Evolutionary conservation across 2,329 filamentous ascomycete species (phyloP).

Genomic region (Teratosphaeria destructans): DNA sequence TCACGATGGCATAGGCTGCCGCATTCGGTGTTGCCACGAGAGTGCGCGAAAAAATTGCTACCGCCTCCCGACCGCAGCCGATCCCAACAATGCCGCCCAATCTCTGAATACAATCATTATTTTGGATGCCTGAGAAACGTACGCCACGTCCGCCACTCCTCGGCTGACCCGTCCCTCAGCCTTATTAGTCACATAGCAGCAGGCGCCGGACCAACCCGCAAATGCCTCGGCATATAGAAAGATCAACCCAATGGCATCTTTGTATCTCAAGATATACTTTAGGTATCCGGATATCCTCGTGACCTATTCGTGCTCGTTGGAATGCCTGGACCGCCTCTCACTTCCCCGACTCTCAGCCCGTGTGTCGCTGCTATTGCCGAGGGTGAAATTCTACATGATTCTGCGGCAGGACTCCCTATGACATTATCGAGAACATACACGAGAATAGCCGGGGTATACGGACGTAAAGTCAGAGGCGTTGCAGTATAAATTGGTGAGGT

Average conservation of each 20-base stretch:
- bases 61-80: not conserved
- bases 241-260: not conserved
- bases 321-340: not conserved
- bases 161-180: not conserved
- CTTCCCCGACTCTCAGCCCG: not conserved
- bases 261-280: not conserved
- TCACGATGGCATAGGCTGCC: not conserved
- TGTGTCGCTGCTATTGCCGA: not conserved
- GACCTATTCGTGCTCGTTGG: not conserved
- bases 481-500: not conserved
- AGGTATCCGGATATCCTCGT: not conserved
- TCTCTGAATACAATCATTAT: not conserved
- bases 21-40: not conserved
- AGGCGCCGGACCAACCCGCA: not conserved
- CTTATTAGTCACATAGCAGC: not conserved
- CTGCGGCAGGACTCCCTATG: not conserved
- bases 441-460: not conserved
- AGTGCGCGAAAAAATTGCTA: not conserved
- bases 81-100: not conserved
- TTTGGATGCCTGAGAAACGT: not conserved
- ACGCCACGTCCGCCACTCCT: not conserved
- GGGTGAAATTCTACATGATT: not conserved
- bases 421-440: not conserved
- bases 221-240: not conserved
- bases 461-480: not conserved